Conservation (phyloP, 2,329 filamentous ascomycete species). For the Diaporthe sp. region DNA sequence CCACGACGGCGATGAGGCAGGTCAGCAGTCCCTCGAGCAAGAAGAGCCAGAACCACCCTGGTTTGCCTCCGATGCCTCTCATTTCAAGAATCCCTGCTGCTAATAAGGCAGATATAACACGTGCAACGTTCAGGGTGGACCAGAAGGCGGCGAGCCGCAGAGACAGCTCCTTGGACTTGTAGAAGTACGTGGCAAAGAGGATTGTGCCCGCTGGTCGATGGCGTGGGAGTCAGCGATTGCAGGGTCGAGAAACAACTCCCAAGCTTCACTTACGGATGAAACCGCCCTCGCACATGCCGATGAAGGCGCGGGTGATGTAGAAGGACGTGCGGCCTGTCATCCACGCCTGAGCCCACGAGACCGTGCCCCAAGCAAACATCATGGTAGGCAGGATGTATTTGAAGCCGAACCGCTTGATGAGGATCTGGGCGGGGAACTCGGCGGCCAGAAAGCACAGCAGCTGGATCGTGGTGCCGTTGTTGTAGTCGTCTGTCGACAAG, state of each 20-base stretch:
- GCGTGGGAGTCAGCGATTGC: not conserved
- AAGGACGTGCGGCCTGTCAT: conserved; percentile 58
- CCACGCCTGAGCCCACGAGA: conserved; percentile 61
- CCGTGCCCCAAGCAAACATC: conserved; percentile 61
- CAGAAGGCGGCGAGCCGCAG: conserved; percentile 76
- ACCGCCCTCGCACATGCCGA: conserved; percentile 65
- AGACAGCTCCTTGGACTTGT: conserved; percentile 74
- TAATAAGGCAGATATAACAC: conserved; percentile 59
- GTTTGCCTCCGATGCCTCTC: conserved; percentile 56
- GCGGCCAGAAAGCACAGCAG: conserved; percentile 63
- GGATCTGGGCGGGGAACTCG: conserved; percentile 68
- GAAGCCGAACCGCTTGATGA: conserved; percentile 68
- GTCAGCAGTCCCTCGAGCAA: conserved; percentile 57
- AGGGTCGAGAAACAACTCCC: not conserved
- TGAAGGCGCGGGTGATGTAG: conserved; percentile 61
- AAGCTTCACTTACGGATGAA: conserved; percentile 57
- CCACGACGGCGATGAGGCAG: conserved; percentile 60
- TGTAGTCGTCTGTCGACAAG: conserved; percentile 63
- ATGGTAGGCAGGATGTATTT: conserved; percentile 64
- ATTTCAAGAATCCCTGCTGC: conserved; percentile 60
- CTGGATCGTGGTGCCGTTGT: conserved; percentile 68
- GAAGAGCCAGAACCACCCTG: conserved; percentile 68
- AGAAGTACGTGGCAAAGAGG: conserved; percentile 78
- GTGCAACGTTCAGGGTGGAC: conserved; percentile 58
- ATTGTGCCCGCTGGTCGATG: conserved; percentile 55